Percentiles rank a stretch among this genome's conserved stretches.
These are phyloP conservation scores for Saccharomycopsis selenospora DNA, from an alignment of 805 yeast species.

Conservation along the genomic window DNA sequence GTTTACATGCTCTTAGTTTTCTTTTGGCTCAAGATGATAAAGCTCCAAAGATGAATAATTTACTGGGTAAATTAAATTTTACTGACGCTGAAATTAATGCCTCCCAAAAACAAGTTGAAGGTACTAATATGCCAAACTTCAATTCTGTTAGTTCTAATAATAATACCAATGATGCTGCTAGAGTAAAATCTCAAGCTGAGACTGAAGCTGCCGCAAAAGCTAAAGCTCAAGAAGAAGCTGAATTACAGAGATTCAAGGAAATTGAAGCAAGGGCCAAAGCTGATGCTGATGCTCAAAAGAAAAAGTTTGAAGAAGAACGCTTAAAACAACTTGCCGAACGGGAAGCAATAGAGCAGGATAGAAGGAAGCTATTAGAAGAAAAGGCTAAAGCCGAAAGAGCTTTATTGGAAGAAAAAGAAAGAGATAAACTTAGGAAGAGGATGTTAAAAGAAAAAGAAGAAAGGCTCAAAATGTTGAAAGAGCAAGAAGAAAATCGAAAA, in stretches of 20 bases:
- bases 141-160: conserved; percentile 40
- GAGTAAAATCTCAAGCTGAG: background rate
- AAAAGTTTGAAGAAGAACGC: background rate
- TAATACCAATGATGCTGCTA: too few species aligned
- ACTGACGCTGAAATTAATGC: conserved; percentile 58
- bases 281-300: background rate
- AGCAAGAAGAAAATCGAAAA: background rate
- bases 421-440: background rate
- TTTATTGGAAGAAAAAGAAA: background rate
- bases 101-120: conserved; percentile 60
- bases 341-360: background rate
- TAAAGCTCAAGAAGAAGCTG: background rate
- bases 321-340: background rate
- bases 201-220: background rate
- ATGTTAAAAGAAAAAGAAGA: background rate
- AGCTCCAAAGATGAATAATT: conserved; percentile 54
- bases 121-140: conserved; percentile 73
- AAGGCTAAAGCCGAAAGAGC: background rate
- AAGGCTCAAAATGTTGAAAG: background rate
- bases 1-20: conserved; percentile 80
- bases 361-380: background rate
- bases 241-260: background rate
- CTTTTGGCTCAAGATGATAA: conserved; percentile 52
- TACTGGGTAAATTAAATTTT: conserved; percentile 58
- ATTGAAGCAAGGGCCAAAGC: background rate